Evolutionary conservation across 257 asterid genomes (phyloP), one percentile per base, ranked within the genome.

Genomic region (Nemophila menziesii): DNA sequence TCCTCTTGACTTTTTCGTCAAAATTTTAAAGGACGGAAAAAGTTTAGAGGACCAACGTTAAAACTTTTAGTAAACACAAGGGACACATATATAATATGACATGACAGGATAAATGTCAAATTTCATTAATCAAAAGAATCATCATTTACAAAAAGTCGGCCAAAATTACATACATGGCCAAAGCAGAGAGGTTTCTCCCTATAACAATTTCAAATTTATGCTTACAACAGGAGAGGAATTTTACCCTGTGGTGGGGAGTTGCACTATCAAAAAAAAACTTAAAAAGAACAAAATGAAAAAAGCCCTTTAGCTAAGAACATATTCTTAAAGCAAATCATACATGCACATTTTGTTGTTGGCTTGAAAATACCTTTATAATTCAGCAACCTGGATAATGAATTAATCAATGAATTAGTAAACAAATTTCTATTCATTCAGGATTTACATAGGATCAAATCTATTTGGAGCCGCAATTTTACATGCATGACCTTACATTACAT

Each of bases 81-180:
- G n/a, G n/a, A n/a, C n/a, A n/a, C n/a, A n/a, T n/a, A n/a, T n/a
- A n/a, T n/a, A n/a, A n/a, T n/a, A n/a, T n/a, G n/a, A n/a, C n/a
- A n/a, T n/a, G n/a, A n/a, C n/a, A n/a, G n/a, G 20, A 20, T 15
- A 13, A 21, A 10, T 21, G 41, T 17, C 15, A 4, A 50, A 5
- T 39, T 37, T 18, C 18, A 13, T 39, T 37, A 16, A 39, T 50
- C 56, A 50, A 22, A 7, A 50, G 12, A 14, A 19, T 21, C 41
- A 50, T 39, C 41, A 50, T 39, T 5, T 50, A 50, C 56, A 50
- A 38, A n/a, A 39, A 37, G 41, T 14, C 17, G 22, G 26, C 41
- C 26, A 50, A 38, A 33, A 50, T 22, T 44, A 38, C 46, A 50
- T 50, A 50, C 43, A 39, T 22, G 56, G 47, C 47, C 36, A 50